Evolutionary conservation across 371 early-diverging fungal genomes (phyloP).

Genomic region (Rhizopus arrhizus): DNA sequence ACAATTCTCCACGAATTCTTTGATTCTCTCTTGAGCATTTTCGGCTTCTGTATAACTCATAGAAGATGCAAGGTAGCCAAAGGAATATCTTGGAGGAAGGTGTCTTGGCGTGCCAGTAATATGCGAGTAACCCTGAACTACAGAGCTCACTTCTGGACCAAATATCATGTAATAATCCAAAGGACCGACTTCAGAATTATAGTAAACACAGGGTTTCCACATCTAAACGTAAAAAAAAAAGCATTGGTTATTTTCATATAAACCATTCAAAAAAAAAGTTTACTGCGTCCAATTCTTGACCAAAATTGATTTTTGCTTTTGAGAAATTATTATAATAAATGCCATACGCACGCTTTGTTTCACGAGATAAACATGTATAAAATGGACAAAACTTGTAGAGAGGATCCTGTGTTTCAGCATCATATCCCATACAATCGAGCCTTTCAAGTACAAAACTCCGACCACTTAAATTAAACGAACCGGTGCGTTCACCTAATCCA

Average conservation of each 20-base stretch:
- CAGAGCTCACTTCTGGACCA: conserved; percentile 51
- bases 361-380: conserved; percentile 43
- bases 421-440: conserved; percentile 63
- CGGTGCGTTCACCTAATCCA: conserved; percentile 62
- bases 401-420: conserved; percentile 58
- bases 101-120: conserved; percentile 51
- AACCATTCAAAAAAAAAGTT: conserved; percentile 1
- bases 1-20: conserved; percentile 44
- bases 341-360: conserved; percentile 49
- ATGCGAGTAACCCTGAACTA: conserved; percentile 41
- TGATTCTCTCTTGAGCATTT: conserved; percentile 55
- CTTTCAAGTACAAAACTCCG: conserved; percentile 53
- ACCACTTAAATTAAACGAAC: conserved; percentile 49
- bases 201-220: conserved; percentile 59
- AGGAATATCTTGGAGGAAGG: conserved; percentile 54
- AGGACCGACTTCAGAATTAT: conserved; percentile 35
- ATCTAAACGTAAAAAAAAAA: conserved; percentile 33
- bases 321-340: conserved; percentile 58
- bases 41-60: conserved; percentile 67
- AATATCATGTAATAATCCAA: conserved; percentile 60
- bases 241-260: background rate
- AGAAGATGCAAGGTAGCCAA: conserved; percentile 65
- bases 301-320: conserved; percentile 51
- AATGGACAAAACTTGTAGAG: conserved; percentile 65
- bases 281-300: conserved; percentile 49